phyloP scores from a whole-genome alignment of 2,329 filamentous ascomycete genomes.

The Ophiostoma sp. region DNA sequence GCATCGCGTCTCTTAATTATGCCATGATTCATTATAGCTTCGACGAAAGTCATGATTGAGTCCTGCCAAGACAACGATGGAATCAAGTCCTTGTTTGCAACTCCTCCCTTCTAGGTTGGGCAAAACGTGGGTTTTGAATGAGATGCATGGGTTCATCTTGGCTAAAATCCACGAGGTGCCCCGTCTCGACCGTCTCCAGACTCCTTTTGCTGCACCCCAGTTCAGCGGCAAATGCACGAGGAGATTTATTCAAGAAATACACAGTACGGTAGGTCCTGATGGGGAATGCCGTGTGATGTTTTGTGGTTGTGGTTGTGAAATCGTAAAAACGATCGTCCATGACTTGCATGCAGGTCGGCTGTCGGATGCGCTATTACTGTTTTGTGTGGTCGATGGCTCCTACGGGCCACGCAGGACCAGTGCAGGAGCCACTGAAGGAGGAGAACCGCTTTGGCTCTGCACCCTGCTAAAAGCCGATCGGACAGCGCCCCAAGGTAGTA shows the following conservation, averaged over 20 bases:
- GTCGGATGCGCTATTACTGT: conserved; percentile 4
- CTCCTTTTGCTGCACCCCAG: background rate
- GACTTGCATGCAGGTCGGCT: background rate
- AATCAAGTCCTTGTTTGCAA: background rate
- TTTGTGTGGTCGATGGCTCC: background rate
- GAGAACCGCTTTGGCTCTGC: background rate
- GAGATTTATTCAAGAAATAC: background rate
- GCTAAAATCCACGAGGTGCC: background rate
- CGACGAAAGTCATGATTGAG: background rate
- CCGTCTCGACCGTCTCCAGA: background rate
- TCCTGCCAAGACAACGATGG: background rate
- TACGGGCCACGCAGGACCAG: background rate
- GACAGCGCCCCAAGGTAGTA: background rate
- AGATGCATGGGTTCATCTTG: background rate
- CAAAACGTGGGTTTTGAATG: background rate
- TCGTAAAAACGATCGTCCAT: background rate
- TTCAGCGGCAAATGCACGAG: background rate
- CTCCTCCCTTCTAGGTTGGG: background rate
- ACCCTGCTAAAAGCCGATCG: background rate
- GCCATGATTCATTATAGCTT: background rate
- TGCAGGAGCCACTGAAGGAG: background rate
- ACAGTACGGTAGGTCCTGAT: too few relatives aligned
- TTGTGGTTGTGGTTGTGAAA: background rate
- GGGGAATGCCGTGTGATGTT: too few relatives aligned
- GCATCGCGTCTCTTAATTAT: background rate